Percentiles rank a stretch among this genome's conserved stretches.
Conservation (phyloP, 2,329 filamentous ascomycete genomes). For the Pezicula radicicola region DNA sequence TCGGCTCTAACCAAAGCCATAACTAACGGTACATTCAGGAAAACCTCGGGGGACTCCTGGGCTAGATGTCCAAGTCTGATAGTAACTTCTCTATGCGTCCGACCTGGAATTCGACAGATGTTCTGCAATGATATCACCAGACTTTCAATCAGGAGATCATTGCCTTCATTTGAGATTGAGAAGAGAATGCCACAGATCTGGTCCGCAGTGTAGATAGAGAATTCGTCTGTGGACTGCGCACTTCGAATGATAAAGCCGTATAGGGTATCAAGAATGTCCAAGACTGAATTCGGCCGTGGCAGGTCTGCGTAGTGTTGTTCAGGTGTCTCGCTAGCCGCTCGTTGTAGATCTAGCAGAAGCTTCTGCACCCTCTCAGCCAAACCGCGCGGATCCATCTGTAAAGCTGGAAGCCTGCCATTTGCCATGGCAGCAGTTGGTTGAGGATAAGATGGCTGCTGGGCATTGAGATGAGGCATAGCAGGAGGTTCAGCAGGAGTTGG, state of each 20-base stretch:
- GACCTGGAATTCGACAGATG: constrained; percentile 53
- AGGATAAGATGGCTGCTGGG: constrained; percentile 53
- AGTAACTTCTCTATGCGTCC: constrained; percentile 50
- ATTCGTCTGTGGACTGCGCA: constrained; percentile 58
- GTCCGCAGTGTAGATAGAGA: constrained; percentile 56
- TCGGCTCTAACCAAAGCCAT: constrained; percentile 56
- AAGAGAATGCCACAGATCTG: constrained; percentile 58
- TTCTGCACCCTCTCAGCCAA: constrained; percentile 56
- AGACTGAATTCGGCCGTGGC: constrained; percentile 53
- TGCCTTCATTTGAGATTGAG: constrained; percentile 42
- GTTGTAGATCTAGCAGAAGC: constrained; percentile 54
- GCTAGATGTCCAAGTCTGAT: constrained; percentile 53
- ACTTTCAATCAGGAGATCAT: constrained; percentile 56
- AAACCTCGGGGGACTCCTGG: constrained; percentile 31
- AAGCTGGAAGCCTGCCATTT: constrained; percentile 48
- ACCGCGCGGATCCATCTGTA: constrained; percentile 45
- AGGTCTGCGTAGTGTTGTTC: constrained; percentile 61
- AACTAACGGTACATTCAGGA: constrained; percentile 56
- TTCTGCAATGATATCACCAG: constrained; percentile 61
- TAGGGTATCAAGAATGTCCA: constrained; percentile 61
- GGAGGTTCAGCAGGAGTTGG: constrained; percentile 59
- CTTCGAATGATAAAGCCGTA: constrained; percentile 62
- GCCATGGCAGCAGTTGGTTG: constrained; percentile 46
- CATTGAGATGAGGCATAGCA: constrained; percentile 43
- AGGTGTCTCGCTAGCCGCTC: constrained; percentile 47